A percentile compares a stretch with the other conserved stretches of the same genome.
These are phyloP conservation scores for Sesbania bispinosa DNA, from an alignment of 306 rosid species.

Conservation along the genomic window DNA sequence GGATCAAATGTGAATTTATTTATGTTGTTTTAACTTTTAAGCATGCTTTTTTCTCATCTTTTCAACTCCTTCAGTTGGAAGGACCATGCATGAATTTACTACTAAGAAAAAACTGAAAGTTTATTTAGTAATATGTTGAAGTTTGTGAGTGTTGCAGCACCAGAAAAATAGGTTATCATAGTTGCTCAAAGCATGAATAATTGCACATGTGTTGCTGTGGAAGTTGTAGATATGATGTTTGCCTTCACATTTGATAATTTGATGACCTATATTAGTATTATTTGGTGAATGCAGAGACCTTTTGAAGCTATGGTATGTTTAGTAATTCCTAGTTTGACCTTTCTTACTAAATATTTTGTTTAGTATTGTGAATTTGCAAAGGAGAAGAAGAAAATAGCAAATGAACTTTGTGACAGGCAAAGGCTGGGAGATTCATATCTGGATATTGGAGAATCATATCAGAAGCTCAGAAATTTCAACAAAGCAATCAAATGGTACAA, in stretches of 20 bases:
- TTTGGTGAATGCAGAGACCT: slow-evolving; percentile 14
- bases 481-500: slow-evolving; percentile 76
- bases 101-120: background rate
- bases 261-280: background rate
- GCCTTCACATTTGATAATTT: background rate
- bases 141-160: background rate
- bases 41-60: background rate
- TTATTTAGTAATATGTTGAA: slow-evolving; percentile 14
- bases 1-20: background rate
- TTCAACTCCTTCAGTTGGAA: background rate
- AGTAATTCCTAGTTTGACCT: slow-evolving; percentile 5
- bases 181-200: slow-evolving; percentile 13
- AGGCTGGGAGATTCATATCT: slow-evolving; percentile 65
- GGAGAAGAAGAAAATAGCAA: slow-evolving; percentile 66
- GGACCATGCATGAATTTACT: slow-evolving; percentile 9
- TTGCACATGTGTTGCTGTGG: background rate
- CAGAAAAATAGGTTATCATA: slow-evolving; percentile 4
- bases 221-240: background rate
- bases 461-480: slow-evolving; percentile 68
- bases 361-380: slow-evolving; percentile 75
- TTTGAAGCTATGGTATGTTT: slow-evolving; percentile 22
- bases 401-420: slow-evolving; percentile 72
- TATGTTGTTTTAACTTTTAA: background rate
- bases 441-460: slow-evolving; percentile 75
- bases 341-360: slow-evolving; percentile 37